Percentiles rank a stretch among this genome's conserved stretches.
Conservation (phyloP, 1,139 yeast species). For the Pichia sp. region DNA sequence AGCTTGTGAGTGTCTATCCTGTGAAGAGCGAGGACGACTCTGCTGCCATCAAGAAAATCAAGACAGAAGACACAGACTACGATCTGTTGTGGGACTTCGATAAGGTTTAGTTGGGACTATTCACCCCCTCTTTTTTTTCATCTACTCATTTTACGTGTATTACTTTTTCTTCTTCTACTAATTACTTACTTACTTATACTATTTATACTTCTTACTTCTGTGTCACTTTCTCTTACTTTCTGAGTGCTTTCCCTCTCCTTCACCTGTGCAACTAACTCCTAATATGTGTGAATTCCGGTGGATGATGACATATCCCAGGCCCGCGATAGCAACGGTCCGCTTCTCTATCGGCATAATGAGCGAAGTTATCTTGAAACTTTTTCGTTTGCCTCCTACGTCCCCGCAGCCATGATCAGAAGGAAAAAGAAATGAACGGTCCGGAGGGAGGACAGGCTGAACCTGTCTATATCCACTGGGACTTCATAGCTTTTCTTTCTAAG, state of each 20-base stretch:
- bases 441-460: background rate
- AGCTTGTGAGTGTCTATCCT: background rate
- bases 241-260: background rate
- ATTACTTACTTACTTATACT: background rate
- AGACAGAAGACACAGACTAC: slow-evolving; percentile 2
- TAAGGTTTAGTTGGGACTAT: slow-evolving; percentile 7
- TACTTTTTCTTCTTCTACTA: background rate
- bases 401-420: background rate
- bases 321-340: background rate
- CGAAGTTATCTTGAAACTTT: background rate
- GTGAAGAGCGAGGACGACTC: background rate
- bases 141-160: background rate
- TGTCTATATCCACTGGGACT: background rate
- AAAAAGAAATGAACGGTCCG: background rate
- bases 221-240: background rate
- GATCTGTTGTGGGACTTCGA: slow-evolving; percentile 27
- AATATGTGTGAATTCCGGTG: background rate
- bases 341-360: background rate
- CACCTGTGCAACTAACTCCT: background rate
- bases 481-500: background rate
- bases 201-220: background rate
- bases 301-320: background rate
- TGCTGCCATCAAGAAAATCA: background rate
- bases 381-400: background rate
- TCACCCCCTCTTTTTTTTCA: background rate